Evolutionary conservation across 805 yeast genomes (phyloP), one percentile per base, ranked within the genome.

Genomic region (Lipomyces spencermartinsiae): DNA sequence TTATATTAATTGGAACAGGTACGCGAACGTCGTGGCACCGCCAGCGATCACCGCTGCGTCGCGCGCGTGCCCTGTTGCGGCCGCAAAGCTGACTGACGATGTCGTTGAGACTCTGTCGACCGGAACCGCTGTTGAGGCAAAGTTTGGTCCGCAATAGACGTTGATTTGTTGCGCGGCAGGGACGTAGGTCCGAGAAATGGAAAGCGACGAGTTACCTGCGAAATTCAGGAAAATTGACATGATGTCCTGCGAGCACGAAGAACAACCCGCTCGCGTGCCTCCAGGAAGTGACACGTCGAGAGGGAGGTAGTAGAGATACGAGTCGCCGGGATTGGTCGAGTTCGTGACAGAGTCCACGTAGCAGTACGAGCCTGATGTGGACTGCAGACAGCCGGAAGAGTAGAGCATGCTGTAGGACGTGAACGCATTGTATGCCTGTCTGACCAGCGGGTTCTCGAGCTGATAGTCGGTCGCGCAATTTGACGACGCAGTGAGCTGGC

Each of bases 261-360:
- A 63, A 63, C 79, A 76, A 3, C 74, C 56, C 1, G 76, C 74
- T 1, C 60, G 57, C 1, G 68, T 54, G 1, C 63, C 66, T 33
- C 65, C 65, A 22, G 79, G 79, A 55, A 72, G 71, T 8, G 71
- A 53, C 12, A 71, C 69, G 19, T 76, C 79, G 35, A 76, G 69
- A 8, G 79, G 78, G 53, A 76, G 67, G 39, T 74, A 74, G 62
- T 76, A 76, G 46, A 76, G 69, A 60, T 72, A 75, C 31, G 76
- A 74, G 59, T 76, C 77, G 5, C 68, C 66, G n/a, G 67, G 59
- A 34, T 62, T 68, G 33, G 59, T 59, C 22, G 67, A 35, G 62
- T 74, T 67, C 8, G 56, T 70, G 55, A 74, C 63, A 1, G 77
- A 71, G 59, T 76, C 73, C 19, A 75, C 71, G 65, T 75, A 76